phyloP scores from a whole-genome alignment of 169 alveolate species.

The Plasmodium billcollinsi region DNA sequence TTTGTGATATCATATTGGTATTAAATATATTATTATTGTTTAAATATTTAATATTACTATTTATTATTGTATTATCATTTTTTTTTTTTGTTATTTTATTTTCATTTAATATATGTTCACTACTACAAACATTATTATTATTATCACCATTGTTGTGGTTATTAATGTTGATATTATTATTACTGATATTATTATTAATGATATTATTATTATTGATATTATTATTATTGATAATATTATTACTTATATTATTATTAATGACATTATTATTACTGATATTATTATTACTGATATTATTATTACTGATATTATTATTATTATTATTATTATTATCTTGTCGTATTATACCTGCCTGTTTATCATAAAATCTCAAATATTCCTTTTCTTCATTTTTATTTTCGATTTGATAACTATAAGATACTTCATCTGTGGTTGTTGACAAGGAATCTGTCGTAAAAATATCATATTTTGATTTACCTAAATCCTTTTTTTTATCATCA shows the following conservation, averaged over 20 bases:
- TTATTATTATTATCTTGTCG: no score
- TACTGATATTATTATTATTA: no score
- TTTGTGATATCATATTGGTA: no score
- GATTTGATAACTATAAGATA: constrained; percentile 3
- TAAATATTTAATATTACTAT: neutral
- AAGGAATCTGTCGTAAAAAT: constrained; percentile 12
- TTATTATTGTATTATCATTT: neutral
- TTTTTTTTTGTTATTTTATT: neutral
- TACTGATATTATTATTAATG: neutral
- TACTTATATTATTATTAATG: no score
- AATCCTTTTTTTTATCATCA: neutral
- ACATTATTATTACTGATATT: no score
- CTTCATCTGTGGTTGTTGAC: constrained; percentile 47
- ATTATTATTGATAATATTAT: no score
- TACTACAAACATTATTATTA: neutral
- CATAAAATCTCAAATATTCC: neutral
- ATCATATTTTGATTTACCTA: constrained; percentile 9
- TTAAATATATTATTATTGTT: no score
- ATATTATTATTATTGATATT: no score
- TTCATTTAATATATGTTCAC: neutral
- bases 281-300: no score
- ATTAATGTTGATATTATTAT: neutral
- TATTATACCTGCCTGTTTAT: neutral
- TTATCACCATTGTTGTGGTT: no score
- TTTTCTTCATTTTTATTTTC: constrained; percentile 33